These are phyloP conservation scores for Sporothrix protearum DNA, from an alignment of 2,329 filamentous ascomycete species.

Conservation along the genomic window DNA sequence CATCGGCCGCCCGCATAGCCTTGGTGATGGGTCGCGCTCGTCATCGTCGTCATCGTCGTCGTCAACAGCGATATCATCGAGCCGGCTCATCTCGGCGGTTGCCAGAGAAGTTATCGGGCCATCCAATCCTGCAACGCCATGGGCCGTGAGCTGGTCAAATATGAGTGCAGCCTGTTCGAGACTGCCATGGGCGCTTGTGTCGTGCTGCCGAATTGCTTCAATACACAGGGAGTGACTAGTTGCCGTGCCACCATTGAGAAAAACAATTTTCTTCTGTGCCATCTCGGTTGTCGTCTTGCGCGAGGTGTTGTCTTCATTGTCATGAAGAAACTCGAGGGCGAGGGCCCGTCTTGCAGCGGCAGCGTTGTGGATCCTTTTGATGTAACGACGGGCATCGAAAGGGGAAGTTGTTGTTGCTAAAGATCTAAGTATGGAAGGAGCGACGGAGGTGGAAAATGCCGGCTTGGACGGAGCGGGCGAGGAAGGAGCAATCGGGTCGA, in stretches of 20 bases:
- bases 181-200: constrained; percentile 45
- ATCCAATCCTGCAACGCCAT: constrained; percentile 44
- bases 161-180: constrained; percentile 48
- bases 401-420: background rate
- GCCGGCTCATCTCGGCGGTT: background rate
- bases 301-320: background rate
- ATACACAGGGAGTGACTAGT: constrained; percentile 55
- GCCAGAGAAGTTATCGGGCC: background rate
- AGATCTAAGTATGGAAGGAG: background rate
- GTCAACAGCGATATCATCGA: constrained; percentile 13
- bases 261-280: constrained; percentile 49
- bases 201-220: constrained; percentile 49
- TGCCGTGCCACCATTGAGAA: constrained; percentile 57
- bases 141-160: constrained; percentile 50
- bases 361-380: constrained; percentile 52
- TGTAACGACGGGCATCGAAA: constrained; percentile 38
- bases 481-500: constrained; percentile 29
- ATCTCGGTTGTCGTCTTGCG: constrained; percentile 20
- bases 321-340: constrained; percentile 51
- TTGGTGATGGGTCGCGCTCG: constrained; percentile 45
- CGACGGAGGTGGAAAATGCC: background rate
- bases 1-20: constrained; percentile 38
- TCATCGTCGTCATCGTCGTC: constrained; percentile 29
- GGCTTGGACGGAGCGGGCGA: constrained; percentile 4
- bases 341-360: constrained; percentile 45